Evolutionary conservation across 2,329 filamentous ascomycete genomes (phyloP).

Genomic region (Trichophyton mentagrophytes): DNA sequence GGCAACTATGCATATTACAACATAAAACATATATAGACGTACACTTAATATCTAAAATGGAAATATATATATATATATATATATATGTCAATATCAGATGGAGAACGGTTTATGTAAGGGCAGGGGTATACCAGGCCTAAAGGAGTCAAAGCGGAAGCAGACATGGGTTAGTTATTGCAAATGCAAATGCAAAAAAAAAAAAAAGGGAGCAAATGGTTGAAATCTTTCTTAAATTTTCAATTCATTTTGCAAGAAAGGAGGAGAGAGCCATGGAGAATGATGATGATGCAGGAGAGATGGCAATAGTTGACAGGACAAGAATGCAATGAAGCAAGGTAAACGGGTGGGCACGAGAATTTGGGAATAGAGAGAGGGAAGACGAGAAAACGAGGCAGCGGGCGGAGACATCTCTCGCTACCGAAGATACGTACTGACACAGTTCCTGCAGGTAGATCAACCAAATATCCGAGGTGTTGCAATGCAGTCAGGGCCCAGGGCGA

Average conservation of each 20-base stretch:
- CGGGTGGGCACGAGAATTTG: neutral
- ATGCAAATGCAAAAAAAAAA: conserved; percentile 4
- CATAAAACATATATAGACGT: neutral
- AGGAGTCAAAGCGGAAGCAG: conserved; percentile 3
- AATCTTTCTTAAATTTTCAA: neutral
- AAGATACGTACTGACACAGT: neutral
- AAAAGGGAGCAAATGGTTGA: neutral
- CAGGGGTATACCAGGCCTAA: neutral
- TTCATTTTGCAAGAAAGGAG: neutral
- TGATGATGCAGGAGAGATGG: neutral
- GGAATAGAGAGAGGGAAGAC: neutral
- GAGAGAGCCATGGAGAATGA: neutral
- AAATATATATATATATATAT: neutral
- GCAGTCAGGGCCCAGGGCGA: neutral
- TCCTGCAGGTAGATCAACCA: neutral
- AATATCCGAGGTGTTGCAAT: conserved; percentile 1
- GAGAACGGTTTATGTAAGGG: conserved; percentile 1
- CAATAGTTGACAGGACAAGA: neutral
- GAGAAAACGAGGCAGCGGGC: neutral
- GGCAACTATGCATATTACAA: neutral
- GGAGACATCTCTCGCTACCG: neutral
- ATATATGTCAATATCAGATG: neutral
- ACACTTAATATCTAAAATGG: neutral
- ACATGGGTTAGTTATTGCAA: conserved; percentile 1
- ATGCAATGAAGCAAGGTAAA: neutral